These are phyloP conservation scores for Pseudevernia furfuracea DNA, from an alignment of 495 filamentous ascomycete species.

Conservation along the genomic window DNA sequence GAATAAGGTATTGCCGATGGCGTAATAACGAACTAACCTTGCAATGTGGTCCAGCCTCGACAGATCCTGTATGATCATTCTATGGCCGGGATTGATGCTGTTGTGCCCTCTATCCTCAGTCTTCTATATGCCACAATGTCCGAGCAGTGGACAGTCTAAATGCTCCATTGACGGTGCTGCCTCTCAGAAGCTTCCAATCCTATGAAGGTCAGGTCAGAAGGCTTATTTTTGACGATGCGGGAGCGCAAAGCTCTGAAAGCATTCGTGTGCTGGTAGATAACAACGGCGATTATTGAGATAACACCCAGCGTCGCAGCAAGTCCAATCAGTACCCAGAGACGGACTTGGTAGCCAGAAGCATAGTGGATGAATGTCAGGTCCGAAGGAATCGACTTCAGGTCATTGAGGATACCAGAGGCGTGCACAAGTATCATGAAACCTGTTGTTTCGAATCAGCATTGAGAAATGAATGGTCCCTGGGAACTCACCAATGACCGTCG, in stretches of 20 bases:
- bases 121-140: no score
- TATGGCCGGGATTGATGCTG: no score
- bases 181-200: slow-evolving; percentile 1
- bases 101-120: no score
- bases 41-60: neutral
- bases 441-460: neutral
- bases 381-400: neutral
- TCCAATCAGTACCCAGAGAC: neutral
- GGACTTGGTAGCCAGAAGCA: neutral
- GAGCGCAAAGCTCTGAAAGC: neutral
- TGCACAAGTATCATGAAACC: neutral
- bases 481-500: neutral
- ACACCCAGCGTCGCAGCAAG: neutral
- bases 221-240: neutral
- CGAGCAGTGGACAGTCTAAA: neutral
- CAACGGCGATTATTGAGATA: neutral
- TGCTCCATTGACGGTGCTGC: neutral
- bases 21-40: no score
- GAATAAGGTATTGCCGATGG: no score
- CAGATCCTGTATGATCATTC: neutral
- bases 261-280: neutral
- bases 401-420: neutral
- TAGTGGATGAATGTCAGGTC: neutral
- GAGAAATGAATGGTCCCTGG: neutral
- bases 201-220: neutral